These are phyloP conservation scores for Globisporangium okanoganense DNA, from an alignment of 352 stramenopile genomes.

Conservation along the genomic window DNA sequence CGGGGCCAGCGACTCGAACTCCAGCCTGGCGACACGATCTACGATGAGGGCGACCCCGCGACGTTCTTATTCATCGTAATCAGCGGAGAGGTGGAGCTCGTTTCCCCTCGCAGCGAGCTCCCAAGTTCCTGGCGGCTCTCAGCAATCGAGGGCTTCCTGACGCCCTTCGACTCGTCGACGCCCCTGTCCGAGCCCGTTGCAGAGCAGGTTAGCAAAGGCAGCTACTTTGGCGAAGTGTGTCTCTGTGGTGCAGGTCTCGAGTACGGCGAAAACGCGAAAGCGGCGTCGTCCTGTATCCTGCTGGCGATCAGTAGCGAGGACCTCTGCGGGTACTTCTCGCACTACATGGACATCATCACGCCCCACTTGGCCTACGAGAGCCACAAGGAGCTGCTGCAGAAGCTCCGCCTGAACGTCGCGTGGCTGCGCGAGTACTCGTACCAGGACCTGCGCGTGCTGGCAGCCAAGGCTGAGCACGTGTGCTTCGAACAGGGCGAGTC, in stretches of 20 bases:
- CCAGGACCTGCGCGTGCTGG: conserved; percentile 49
- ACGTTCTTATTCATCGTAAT: conserved; percentile 70
- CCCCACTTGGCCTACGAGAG: conserved; percentile 53
- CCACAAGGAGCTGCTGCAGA: conserved; percentile 45
- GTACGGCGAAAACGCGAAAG: conserved; percentile 49
- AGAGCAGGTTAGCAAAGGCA: conserved; percentile 36
- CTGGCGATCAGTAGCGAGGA: conserved; percentile 52
- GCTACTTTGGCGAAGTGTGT: conserved; percentile 64
- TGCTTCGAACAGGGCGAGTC: conserved; percentile 37
- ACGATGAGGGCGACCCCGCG: conserved; percentile 54
- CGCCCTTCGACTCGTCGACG: neutral
- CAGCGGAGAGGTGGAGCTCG: conserved; percentile 41
- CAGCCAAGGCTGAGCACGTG: conserved; percentile 33
- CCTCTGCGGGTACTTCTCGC: conserved; percentile 50
- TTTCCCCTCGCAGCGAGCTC: conserved; percentile 1
- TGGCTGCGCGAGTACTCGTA: conserved; percentile 44
- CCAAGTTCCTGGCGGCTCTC: conserved; percentile 16
- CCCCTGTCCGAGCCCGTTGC: conserved; percentile 8
- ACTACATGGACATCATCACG: conserved; percentile 67
- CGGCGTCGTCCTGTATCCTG: conserved; percentile 27
- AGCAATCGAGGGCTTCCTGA: conserved; percentile 9
- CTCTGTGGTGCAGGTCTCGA: conserved; percentile 29
- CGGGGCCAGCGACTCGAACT: conserved; percentile 42
- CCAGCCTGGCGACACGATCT: conserved; percentile 39
- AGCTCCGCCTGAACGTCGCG: conserved; percentile 33